phyloP scores from a whole-genome alignment of 2,329 filamentous ascomycete species.

The Arthrobotrys musiformis region DNA sequence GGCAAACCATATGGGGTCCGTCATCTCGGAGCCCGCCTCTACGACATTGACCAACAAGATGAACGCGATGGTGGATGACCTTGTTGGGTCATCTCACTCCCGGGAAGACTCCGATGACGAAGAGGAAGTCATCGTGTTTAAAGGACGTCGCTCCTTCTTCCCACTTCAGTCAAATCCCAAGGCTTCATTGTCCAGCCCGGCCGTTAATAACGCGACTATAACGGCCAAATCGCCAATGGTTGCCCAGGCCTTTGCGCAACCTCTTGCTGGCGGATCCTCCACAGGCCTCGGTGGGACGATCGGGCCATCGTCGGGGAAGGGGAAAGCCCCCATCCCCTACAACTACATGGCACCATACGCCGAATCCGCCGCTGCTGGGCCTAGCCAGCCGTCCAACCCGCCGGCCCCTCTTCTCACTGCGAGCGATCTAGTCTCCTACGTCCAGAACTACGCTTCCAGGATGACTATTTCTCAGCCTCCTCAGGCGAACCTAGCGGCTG shows the following conservation, averaged over 20 bases:
- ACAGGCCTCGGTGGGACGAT: not conserved
- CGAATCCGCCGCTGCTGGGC: slow-evolving; percentile 4
- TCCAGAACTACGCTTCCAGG: slow-evolving; percentile 49
- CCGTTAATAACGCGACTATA: slow-evolving; percentile 41
- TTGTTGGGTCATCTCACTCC: slow-evolving; percentile 57
- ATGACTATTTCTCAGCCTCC: slow-evolving; percentile 32
- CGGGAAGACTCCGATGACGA: slow-evolving; percentile 57
- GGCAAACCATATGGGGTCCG: slow-evolving; percentile 47
- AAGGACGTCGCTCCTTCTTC: slow-evolving; percentile 36
- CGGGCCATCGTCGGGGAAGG: slow-evolving; percentile 15
- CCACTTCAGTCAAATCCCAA: slow-evolving; percentile 20
- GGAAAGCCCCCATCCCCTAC: slow-evolving; percentile 25
- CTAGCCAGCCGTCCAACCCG: not conserved
- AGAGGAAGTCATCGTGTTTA: slow-evolving; percentile 53
- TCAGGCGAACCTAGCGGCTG: not conserved
- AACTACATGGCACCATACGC: slow-evolving; percentile 25
- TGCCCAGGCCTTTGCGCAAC: slow-evolving; percentile 33
- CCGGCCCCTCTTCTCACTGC: slow-evolving; percentile 41
- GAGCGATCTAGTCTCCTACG: slow-evolving; percentile 55
- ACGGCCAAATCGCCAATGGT: slow-evolving; percentile 47
- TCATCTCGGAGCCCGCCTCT: slow-evolving; percentile 57
- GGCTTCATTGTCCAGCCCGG: slow-evolving; percentile 19
- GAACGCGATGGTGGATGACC: slow-evolving; percentile 59
- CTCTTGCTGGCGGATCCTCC: not conserved
- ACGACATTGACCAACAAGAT: slow-evolving; percentile 59